Base-by-base conservation (phyloP, 768 basidiomycete genomes). In the Tylopilus balloui region DNA sequence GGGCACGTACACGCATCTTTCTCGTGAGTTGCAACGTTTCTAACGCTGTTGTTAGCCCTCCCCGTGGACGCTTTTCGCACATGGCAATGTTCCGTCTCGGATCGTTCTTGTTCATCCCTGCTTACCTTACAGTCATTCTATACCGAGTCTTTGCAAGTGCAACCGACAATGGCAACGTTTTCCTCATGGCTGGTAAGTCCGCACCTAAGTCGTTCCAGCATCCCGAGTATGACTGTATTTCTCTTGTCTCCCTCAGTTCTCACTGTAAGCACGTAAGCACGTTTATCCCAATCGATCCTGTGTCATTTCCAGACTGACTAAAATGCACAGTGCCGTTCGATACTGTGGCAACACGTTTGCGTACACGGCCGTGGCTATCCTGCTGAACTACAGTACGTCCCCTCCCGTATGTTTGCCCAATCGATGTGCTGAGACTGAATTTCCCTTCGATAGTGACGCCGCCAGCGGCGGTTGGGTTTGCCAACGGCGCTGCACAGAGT, bases 401-500 rank as follows among this genome's bases (percentile, higher is more conserved):
- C 21, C 25, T 17, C 28, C 17, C 9, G 23, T 47, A 25, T 9
- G 12, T 31, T 2, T 3, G 29, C 19, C 8, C 28, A 40, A 11
- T 23, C 29, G 52, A 34, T 13, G 10, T 28, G 28, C 44, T 48
- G 24, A n/a, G 14, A 42, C 20, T 37, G 4, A 6, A 3, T 23
- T 24, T 28, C 17, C 3, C 21, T 25, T 49, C 34, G 34, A 56
- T 50, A 92, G 90, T 95, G 88, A 91, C 93, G 0, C 93, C 95
- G 2, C 92, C 93, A 1, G 77, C 78, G 32, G 83, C 91, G 8
- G 82, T 98, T 34, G 91, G 92, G 7, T 81, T 91, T 51, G 91
- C 95, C 10, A 99, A 98, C 62, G 96, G 95, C 15, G 82, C 95
- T 19, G 96, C 93, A 0, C 96, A 99, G 68, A 93, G 91, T 61